A percentile compares a stretch with the other conserved stretches of the same genome.
phyloP scores from a whole-genome alignment of 768 basidiomycete genomes.

The Multifurca ochricompacta region DNA sequence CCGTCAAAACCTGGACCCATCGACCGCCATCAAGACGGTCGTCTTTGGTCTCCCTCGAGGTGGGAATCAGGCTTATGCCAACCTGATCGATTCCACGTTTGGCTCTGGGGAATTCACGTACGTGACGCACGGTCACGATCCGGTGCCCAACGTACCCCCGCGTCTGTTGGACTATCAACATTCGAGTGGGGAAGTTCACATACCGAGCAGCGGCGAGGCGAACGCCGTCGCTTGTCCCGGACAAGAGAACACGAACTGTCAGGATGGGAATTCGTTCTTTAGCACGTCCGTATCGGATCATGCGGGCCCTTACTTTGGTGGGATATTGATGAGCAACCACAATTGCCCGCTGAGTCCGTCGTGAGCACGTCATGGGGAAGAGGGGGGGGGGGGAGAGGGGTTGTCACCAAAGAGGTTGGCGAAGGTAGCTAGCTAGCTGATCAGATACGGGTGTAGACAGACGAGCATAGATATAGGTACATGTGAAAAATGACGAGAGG shows the following conservation, averaged over 20 bases:
- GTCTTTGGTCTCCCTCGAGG: constrained; percentile 39
- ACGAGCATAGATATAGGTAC: too few species aligned
- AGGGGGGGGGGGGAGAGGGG: too few species aligned
- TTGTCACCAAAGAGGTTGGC: too few species aligned
- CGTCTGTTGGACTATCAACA: constrained; percentile 37
- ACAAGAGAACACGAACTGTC: constrained; percentile 31
- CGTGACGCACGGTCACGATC: constrained; percentile 37
- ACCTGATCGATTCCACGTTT: constrained; percentile 34
- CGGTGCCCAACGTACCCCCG: constrained; percentile 35
- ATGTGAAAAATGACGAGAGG: too few species aligned
- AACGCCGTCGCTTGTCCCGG: constrained; percentile 31
- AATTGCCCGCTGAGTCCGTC: not conserved
- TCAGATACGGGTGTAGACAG: too few species aligned
- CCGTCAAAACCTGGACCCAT: constrained; percentile 30
- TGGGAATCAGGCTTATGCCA: constrained; percentile 38
- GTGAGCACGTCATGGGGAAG: too few species aligned
- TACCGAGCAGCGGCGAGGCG: constrained; percentile 28
- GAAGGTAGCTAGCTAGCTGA: too few species aligned
- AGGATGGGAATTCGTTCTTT: constrained; percentile 10
- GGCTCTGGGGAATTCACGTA: constrained; percentile 27
- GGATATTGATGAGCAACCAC: not conserved
- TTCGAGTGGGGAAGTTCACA: constrained; percentile 40
- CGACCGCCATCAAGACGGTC: constrained; percentile 29
- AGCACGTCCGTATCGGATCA: constrained; percentile 8
- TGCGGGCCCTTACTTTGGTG: not conserved